Base-by-base conservation (phyloP, 1,284 basidiomycete genomes). In the Austroboletus novae-zelandiae region DNA sequence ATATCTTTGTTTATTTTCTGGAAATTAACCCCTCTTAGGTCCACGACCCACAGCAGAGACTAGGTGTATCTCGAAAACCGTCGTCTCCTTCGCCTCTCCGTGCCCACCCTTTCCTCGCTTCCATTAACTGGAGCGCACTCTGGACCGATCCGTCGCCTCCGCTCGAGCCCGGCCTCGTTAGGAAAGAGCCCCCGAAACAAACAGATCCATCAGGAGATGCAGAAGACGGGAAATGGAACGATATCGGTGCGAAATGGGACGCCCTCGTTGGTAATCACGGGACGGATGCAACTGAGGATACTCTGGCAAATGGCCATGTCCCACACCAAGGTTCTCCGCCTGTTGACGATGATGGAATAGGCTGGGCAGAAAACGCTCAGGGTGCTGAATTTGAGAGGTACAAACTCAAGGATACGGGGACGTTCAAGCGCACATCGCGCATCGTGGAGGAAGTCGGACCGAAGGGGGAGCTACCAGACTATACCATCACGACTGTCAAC, bases 51-150 rank as follows among this genome's bases (percentile, higher is more conserved):
- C 53, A 68, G 9, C 71, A 81, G 39, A 82, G 94, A 6, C 74
- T 92, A 8, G 90, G 90, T 14, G 81, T 83, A 9, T 80, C 81
- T 45, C 67, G 75, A 45, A 54, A 61, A 1, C 72, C 47, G 8
- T 53, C 62, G 74, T 64, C 75, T 78, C 65, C 67, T 79, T 77
- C 68, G 70, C 40, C 82, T 10, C 80, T 96, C 55, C 85, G 86
- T 43, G 61, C 70, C 1, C 93, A 96, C 61, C 75, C 83, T 0
- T 96, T 95, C 72, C 92, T 96, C 58, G 67, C 73, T 7, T 57
- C 71, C 5, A 78, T 92, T 47, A 75, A 83, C 52, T 97, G 90
- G 84, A 67, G 73, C 6, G 80, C 75, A 0, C 73, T 97, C 4
- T 97, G 94, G 93, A 83, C 78, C 0, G 74, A 75, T 36, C 69